phyloP scores from a whole-genome alignment of 352 stramenopile genomes.

The Aphanomyces euteiches region DNA sequence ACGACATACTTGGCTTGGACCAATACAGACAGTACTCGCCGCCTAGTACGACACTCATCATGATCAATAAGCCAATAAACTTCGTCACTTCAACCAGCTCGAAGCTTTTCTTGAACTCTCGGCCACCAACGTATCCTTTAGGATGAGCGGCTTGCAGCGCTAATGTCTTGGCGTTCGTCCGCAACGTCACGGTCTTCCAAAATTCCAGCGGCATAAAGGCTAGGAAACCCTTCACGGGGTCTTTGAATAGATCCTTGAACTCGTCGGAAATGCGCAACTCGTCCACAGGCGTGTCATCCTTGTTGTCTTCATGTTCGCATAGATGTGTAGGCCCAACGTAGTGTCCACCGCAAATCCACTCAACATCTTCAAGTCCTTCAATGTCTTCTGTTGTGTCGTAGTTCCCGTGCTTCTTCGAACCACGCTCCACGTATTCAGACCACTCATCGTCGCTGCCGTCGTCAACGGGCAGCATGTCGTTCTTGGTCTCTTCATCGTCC shows the following conservation, averaged over 20 bases:
- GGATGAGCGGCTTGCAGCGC: neutral
- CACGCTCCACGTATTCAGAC: neutral
- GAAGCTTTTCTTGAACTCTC: constrained; percentile 6
- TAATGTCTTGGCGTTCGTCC: constrained; percentile 6
- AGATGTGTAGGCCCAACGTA: neutral
- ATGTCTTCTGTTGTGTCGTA: constrained; percentile 7
- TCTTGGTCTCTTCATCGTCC: neutral
- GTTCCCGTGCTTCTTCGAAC: constrained; percentile 2
- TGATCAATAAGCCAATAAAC: constrained; percentile 1
- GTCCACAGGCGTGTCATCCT: neutral
- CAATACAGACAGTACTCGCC: constrained; percentile 16
- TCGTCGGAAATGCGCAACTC: constrained; percentile 9
- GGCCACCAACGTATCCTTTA: neutral
- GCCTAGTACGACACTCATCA: constrained; percentile 8
- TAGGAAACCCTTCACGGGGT: constrained; percentile 16
- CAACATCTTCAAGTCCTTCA: constrained; percentile 7
- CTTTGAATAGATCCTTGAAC: constrained; percentile 14
- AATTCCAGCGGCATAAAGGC: constrained; percentile 9
- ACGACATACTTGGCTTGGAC: constrained; percentile 1
- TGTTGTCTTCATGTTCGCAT: neutral
- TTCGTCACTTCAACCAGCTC: constrained; percentile 9
- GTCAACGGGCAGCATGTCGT: neutral
- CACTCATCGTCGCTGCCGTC: constrained; percentile 3
- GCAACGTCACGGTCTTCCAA: constrained; percentile 5
- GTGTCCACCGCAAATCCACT: constrained; percentile 1